These are phyloP conservation scores for Lycium ferocissimum DNA, from an alignment of 257 asterid species.

Conservation along the genomic window DNA sequence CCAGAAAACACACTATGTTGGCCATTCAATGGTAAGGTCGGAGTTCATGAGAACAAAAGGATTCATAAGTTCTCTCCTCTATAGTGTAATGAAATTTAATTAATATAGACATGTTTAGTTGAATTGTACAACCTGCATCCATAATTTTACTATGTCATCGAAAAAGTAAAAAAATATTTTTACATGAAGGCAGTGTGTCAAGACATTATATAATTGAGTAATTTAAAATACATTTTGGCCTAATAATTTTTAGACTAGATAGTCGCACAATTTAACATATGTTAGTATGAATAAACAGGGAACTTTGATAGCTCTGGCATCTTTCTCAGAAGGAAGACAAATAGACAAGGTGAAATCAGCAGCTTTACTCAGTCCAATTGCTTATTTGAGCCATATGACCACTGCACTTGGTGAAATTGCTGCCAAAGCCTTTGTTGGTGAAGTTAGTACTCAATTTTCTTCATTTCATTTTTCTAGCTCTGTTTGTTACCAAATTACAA, in stretches of 20 bases:
- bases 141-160: too few relatives aligned
- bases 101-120: too few relatives aligned
- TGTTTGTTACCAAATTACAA: not conserved
- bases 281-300: conserved; percentile 47
- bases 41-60: not conserved
- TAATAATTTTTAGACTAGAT: not conserved
- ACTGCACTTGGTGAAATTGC: conserved; percentile 58
- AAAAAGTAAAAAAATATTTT: too few relatives aligned
- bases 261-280: not conserved
- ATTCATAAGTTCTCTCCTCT: too few relatives aligned
- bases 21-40: conserved; percentile 70
- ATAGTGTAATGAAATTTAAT: too few relatives aligned
- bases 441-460: conserved; percentile 45
- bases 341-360: conserved; percentile 74
- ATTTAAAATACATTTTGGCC: too few relatives aligned
- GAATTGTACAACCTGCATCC: too few relatives aligned
- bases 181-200: too few relatives aligned
- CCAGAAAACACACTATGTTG: conserved; percentile 61
- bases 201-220: too few relatives aligned
- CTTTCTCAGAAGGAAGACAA: conserved; percentile 65
- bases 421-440: conserved; percentile 62
- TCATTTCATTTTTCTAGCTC: not conserved
- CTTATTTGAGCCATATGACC: conserved; percentile 69
- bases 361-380: conserved; percentile 69
- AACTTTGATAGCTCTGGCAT: conserved; percentile 67